phyloP scores from a whole-genome alignment of 345 rosid species.

The Jatropha curcas region DNA sequence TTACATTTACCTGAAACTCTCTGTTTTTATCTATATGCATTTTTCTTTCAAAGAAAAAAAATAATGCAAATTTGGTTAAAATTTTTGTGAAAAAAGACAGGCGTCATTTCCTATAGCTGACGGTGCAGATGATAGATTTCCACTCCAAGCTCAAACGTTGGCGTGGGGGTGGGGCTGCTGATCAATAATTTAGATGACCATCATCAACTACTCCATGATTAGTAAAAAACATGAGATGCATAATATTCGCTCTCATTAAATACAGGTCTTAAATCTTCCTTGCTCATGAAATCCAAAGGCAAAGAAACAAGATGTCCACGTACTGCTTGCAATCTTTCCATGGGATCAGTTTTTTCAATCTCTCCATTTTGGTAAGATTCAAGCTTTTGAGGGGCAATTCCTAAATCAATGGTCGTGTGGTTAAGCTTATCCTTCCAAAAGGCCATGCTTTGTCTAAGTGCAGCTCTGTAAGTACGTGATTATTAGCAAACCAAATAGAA shows the following conservation, averaged over 20 bases:
- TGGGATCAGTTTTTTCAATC: slow-evolving; percentile 49
- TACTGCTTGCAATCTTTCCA: slow-evolving; percentile 63
- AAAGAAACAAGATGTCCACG: slow-evolving; percentile 90
- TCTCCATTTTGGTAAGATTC: slow-evolving; percentile 72
- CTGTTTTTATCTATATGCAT: slow-evolving; percentile 4
- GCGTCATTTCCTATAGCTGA: background rate
- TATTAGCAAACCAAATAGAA: background rate
- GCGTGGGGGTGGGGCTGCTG: background rate
- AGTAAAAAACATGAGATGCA: slow-evolving; percentile 94
- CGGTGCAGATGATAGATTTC: background rate
- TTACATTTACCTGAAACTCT: background rate
- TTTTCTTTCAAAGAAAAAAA: background rate
- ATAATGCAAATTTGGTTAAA: no score
- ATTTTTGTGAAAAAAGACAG: background rate
- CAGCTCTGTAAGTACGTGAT: slow-evolving; percentile 36
- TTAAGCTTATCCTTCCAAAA: slow-evolving; percentile 78
- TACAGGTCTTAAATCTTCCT: slow-evolving; percentile 90
- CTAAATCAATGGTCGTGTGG: slow-evolving; percentile 87
- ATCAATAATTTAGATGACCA: background rate
- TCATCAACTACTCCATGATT: background rate
- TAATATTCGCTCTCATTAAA: slow-evolving; percentile 96
- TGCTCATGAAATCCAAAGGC: slow-evolving; percentile 91
- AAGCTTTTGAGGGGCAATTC: slow-evolving; percentile 75
- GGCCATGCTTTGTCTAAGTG: slow-evolving; percentile 62
- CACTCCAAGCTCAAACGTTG: no score